Conservation (phyloP, 2,329 filamentous ascomycete genomes). For the Davidsoniella virescens region DNA sequence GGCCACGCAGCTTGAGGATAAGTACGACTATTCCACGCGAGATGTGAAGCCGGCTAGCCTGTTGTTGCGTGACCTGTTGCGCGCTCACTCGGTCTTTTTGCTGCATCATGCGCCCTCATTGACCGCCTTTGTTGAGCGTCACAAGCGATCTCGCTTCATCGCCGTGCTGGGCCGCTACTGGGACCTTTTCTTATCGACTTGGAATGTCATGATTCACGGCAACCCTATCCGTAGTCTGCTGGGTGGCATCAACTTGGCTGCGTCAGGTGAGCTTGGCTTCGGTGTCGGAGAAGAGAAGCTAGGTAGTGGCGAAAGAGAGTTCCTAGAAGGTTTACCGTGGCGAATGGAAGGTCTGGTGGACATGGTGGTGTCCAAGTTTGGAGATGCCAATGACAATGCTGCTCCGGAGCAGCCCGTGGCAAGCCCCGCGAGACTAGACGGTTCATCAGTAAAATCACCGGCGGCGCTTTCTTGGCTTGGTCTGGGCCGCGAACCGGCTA, state of each 20-base stretch:
- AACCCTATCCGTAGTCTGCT: constrained; percentile 71
- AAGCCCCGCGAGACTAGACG: constrained; percentile 12
- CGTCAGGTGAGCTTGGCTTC: constrained; percentile 78
- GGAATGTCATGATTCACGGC: constrained; percentile 82
- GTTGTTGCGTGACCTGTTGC: constrained; percentile 62
- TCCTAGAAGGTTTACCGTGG: constrained; percentile 72
- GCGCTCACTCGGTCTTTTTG: constrained; percentile 70
- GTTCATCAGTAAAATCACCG: background rate
- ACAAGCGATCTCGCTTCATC: constrained; percentile 50
- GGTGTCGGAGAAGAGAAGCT: constrained; percentile 93
- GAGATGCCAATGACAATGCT: constrained; percentile 25
- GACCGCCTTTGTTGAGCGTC: constrained; percentile 43
- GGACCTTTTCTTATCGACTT: constrained; percentile 51
- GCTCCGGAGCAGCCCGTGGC: constrained; percentile 14
- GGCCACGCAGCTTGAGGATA: constrained; percentile 23
- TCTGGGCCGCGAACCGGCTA: constrained; percentile 45
- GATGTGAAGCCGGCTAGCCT: constrained; percentile 74
- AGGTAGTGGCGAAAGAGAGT: constrained; percentile 83
- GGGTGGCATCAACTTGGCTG: constrained; percentile 72
- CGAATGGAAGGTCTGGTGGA: constrained; percentile 76
- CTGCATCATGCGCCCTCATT: constrained; percentile 73
- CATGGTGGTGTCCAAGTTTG: constrained; percentile 74
- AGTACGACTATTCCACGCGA: constrained; percentile 68
- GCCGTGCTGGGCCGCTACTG: constrained; percentile 64
- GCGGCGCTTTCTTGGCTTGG: constrained; percentile 49